Evolutionary conservation across 1,284 basidiomycete genomes (phyloP).

Genomic region (Sporisorium scitamineum): DNA sequence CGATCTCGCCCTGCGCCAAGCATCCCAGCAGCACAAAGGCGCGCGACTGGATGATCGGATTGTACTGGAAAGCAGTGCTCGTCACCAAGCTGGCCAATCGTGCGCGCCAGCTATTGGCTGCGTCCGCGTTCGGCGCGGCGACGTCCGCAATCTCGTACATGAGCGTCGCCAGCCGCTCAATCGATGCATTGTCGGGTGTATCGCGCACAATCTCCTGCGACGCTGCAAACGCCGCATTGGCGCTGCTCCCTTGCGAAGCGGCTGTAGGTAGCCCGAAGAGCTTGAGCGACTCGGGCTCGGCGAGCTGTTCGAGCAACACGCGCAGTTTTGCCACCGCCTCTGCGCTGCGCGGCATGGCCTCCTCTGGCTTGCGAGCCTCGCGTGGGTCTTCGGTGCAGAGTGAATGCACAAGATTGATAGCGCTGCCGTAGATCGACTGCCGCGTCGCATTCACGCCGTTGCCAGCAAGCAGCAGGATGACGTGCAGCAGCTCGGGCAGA

Average conservation of each 20-base stretch:
- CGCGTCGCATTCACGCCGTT: constrained; percentile 62
- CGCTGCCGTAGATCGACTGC: constrained; percentile 58
- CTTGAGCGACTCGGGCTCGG: constrained; percentile 50
- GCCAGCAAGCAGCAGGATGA: constrained; percentile 63
- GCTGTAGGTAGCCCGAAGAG: constrained; percentile 59
- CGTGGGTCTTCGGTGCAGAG: constrained; percentile 64
- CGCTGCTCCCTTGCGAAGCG: constrained; percentile 10
- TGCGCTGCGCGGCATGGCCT: constrained; percentile 43
- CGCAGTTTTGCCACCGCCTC: constrained; percentile 50
- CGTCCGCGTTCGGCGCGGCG: constrained; percentile 72
- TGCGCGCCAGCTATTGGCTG: constrained; percentile 90
- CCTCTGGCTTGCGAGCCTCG: constrained; percentile 47
- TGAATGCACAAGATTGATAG: constrained; percentile 65
- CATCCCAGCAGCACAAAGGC: constrained; percentile 87
- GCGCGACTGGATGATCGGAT: constrained; percentile 87
- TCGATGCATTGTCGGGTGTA: constrained; percentile 56
- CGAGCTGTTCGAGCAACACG: constrained; percentile 49
- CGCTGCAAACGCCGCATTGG: constrained; percentile 38
- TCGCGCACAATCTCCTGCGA: constrained; percentile 54
- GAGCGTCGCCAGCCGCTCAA: constrained; percentile 56
- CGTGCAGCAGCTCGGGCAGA: constrained; percentile 62
- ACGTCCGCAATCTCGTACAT: constrained; percentile 62
- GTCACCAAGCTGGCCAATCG: constrained; percentile 93
- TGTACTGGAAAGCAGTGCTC: constrained; percentile 90
- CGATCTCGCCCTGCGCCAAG: constrained; percentile 77